Evolutionary conservation across 2,329 filamentous ascomycete genomes (phyloP).

Genomic region (Paecilomyces sp.): DNA sequence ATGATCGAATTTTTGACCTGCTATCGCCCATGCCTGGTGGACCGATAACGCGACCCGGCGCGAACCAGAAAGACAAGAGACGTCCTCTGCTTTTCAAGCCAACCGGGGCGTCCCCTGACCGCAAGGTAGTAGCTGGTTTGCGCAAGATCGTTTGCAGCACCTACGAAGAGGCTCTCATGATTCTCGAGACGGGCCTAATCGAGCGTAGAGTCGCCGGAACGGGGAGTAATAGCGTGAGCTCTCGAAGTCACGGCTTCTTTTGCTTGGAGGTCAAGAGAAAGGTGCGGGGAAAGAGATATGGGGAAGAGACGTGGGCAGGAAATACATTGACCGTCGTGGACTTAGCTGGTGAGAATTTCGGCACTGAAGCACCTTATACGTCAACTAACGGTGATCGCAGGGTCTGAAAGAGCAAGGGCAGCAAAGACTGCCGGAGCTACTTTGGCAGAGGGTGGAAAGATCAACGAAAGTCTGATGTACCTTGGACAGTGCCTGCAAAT

Average conservation of each 20-base stretch:
- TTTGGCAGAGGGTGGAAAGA: conserved; percentile 91
- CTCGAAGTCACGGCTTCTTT: conserved; percentile 92
- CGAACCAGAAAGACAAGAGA: conserved; percentile 62
- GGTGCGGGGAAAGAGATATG: conserved; percentile 39
- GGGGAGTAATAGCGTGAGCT: conserved; percentile 86
- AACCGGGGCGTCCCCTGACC: conserved; percentile 77
- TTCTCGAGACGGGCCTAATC: conserved; percentile 81
- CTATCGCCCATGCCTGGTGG: conserved; percentile 52
- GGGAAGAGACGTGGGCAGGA: conserved; percentile 61
- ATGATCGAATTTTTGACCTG: conserved; percentile 94
- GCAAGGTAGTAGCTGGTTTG: conserved; percentile 90
- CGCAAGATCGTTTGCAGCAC: conserved; percentile 81
- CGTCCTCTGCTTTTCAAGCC: conserved; percentile 84
- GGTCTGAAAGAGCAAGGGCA: conserved; percentile 82
- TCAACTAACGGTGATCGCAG: conserved; percentile 26
- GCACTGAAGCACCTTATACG: not conserved
- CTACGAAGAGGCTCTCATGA: conserved; percentile 76
- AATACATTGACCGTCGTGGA: conserved; percentile 84
- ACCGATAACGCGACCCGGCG: conserved; percentile 34
- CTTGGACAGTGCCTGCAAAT: conserved; percentile 94
- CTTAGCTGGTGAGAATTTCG: conserved; percentile 57
- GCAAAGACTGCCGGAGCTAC: conserved; percentile 92
- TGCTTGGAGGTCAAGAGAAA: conserved; percentile 91
- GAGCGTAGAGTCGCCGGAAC: conserved; percentile 86
- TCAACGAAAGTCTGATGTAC: conserved; percentile 98